Conservation (phyloP, 2,329 filamentous ascomycete species). For the Domatiomyces catenatus region DNA sequence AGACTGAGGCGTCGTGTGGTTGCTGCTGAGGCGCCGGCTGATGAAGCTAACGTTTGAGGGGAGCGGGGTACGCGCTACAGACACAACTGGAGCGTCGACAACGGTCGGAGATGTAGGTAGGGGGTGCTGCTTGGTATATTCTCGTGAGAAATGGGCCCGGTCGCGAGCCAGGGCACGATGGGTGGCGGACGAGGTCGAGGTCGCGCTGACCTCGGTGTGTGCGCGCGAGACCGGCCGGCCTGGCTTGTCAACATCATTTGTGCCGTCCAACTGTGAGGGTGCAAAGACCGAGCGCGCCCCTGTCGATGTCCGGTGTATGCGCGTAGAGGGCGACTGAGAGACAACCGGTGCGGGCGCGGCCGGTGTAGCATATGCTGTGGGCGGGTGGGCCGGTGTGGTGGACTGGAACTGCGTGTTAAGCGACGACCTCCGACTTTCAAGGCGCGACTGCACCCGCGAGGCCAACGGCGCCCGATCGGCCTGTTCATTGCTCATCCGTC, state of each 20-base stretch:
- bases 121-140: constrained; percentile 21
- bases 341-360: neutral
- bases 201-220: constrained; percentile 26
- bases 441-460: constrained; percentile 20
- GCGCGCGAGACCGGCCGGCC: constrained; percentile 28
- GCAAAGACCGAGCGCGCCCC: constrained; percentile 25
- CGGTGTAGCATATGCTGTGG: neutral
- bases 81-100: neutral
- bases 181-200: neutral
- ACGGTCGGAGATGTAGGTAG: constrained; percentile 9
- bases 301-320: constrained; percentile 27
- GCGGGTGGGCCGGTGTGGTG: neutral
- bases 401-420: constrained; percentile 8
- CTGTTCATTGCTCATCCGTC: constrained; percentile 26
- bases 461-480: constrained; percentile 20
- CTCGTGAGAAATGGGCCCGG: constrained; percentile 18
- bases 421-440: constrained; percentile 25
- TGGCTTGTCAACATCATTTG: constrained; percentile 23
- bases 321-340: neutral
- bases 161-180: constrained; percentile 22
- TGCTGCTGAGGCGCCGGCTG: neutral
- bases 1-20: neutral
- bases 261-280: constrained; percentile 16
- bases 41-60: neutral
- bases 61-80: neutral